Evolutionary conservation across 768 basidiomycete genomes (phyloP), one percentile per base, ranked within the genome.

Genomic region (Amanita thiersii): DNA sequence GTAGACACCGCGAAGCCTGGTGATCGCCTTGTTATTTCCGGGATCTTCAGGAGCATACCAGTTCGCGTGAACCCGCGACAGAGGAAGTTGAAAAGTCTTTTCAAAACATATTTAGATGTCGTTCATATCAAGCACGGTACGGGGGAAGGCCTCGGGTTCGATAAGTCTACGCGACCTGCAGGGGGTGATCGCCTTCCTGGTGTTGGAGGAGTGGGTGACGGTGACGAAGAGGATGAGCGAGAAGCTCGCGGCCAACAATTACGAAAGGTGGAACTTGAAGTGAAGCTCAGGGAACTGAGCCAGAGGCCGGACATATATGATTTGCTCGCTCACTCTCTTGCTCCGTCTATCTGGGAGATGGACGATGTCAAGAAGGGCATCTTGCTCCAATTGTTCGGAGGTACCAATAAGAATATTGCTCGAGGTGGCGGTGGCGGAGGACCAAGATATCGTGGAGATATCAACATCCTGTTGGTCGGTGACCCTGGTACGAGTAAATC

Each of bases 311-410:
- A 96, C 58, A 66, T 98, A 20, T 98, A 98, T 57, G 88, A 90
- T 1, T 64, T 87, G 19, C 70, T 98, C 4, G 66, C 92, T 5
- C 69, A 84, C 12, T 89, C 85, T 2, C 73, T 99, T 42, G 94
- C 93, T 1, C 96, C 96, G 11, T 86, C 82, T 24, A 96, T 99
- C 50, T 98, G 89, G 82, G 87, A 90, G 59, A 85, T 98, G 87
- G 93, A 98, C 18, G 96, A 99, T 56, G 91, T 98, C 45, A 99
- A 99, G 68, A 97, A 98, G 68, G 96, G 96, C 0, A 96, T 98
- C 40, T 58, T 99, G 45, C 65, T 99, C 23, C 94, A 98, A 60
- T 63, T 99, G 18, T 98, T 99, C 61, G 96, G 96, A 2, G 96
- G 96, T 0, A 97, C 96, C 25, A 98, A 97, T 61, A 99, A 99